Evolutionary conservation across 2,329 filamentous ascomycete genomes (phyloP).

Genomic region (Colletotrichum noveboracense): DNA sequence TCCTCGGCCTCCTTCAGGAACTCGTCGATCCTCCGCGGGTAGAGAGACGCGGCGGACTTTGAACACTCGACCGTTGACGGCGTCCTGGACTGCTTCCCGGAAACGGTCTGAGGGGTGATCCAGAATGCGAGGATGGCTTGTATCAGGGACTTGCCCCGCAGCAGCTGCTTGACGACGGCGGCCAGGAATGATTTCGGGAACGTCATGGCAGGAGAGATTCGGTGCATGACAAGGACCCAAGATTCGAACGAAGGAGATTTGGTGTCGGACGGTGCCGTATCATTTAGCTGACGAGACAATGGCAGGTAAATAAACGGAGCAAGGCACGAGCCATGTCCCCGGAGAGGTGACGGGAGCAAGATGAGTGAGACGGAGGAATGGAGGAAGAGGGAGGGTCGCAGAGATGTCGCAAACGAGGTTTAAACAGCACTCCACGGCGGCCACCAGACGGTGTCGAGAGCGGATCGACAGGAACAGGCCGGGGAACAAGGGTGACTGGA

Average conservation of each 20-base stretch:
- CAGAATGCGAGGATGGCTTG: constrained; percentile 53
- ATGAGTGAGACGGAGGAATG: not conserved
- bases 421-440: constrained; percentile 12
- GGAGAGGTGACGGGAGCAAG: not conserved
- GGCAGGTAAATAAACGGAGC: constrained; percentile 16
- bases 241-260: not conserved
- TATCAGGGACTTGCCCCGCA: constrained; percentile 64
- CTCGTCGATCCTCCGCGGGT: constrained; percentile 43
- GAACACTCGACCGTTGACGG: not conserved
- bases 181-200: constrained; percentile 60
- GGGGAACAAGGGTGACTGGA: not conserved
- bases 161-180: constrained; percentile 61
- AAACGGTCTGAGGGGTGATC: constrained; percentile 3
- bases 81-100: constrained; percentile 9
- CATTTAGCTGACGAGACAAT: constrained; percentile 24
- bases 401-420: constrained; percentile 13
- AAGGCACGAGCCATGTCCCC: constrained; percentile 17
- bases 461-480: constrained; percentile 15
- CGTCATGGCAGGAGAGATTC: constrained; percentile 62
- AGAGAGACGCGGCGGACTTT: constrained; percentile 19
- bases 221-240: constrained; percentile 46
- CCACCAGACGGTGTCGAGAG: not conserved
- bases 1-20: constrained; percentile 64
- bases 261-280: not conserved
- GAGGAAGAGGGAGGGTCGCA: not conserved